Base-by-base conservation (phyloP, 2,329 filamentous ascomycete genomes). In the Aspergillus sp. region DNA sequence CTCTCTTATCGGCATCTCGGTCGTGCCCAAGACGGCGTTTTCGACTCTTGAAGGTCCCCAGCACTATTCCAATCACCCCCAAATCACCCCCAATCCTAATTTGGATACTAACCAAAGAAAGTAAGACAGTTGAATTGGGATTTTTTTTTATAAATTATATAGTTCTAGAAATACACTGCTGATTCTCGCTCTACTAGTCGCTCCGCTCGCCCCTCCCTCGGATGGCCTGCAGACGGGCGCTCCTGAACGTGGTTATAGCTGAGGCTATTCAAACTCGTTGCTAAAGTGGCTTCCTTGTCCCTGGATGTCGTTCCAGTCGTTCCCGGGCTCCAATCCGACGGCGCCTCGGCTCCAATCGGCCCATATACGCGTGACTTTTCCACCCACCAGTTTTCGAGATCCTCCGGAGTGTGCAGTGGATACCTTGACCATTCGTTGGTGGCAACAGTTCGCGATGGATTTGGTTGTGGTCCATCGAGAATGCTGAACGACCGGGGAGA, bases 1-100 rank as follows among this genome's bases (percentile, higher is more conserved):
- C 57, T 33, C 17, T 23, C 35, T 14, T 43, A 63, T 62, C 49
- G 60, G 61, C 49, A 60, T 39, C 60, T 64, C 56, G 63, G 64
- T 31, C 35, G 21, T 31, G 21, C n/a, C 50, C 50, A 8, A 49
- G 33, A 37, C 23, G 46, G 27, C 27, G 27, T 31, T 31, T 31
- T 31, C 27, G 27, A 31, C 9, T 31, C 27, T 31, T 31, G 27
- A 33, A 21, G 33, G 31, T 31, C 21, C 19, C 19, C 35, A 31
- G 9, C 6, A 15, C 35, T 37, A 37, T n/a, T 12, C 12, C 35
- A n/a, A 37, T 37, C n/a, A 15, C 12, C 15, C 15, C 35, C 35
- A 37, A 40, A n/a, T 50, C 24, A 23, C 15, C 47, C 21, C 47
- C 7, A 49, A 15, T 49, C 35, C 35, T 37, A n/a, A n/a, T 14